Percentiles rank a stretch among this genome's conserved stretches.
phyloP scores from a whole-genome alignment of 2,329 filamentous ascomycete species.

The Microdochium bolleyi region DNA sequence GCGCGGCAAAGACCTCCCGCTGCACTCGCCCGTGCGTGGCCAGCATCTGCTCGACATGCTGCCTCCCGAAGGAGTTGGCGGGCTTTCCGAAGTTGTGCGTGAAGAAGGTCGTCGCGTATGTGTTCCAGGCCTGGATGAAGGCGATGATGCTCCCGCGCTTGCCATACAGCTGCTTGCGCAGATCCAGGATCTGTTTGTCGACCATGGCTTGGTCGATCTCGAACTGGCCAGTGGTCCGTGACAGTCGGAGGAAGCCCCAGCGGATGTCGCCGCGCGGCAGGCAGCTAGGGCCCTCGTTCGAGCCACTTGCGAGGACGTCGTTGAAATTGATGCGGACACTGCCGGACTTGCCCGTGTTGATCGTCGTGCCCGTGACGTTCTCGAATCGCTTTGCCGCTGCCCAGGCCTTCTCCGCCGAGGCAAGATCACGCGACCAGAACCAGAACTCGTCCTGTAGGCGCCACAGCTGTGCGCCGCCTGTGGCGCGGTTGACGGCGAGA shows the following conservation, averaged over 20 bases:
- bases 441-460: constrained; percentile 59
- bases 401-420: constrained; percentile 50
- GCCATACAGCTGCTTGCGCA: constrained; percentile 45
- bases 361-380: constrained; percentile 43
- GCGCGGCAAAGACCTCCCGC: constrained; percentile 32
- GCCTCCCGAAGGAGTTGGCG: constrained; percentile 41
- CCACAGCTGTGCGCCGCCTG: constrained; percentile 45
- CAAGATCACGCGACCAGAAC: constrained; percentile 53
- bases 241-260: constrained; percentile 50
- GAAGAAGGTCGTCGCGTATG: constrained; percentile 43
- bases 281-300: constrained; percentile 14
- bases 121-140: constrained; percentile 42
- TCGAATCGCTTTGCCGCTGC: constrained; percentile 46
- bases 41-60: constrained; percentile 45
- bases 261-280: constrained; percentile 41
- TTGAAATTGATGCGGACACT: constrained; percentile 28
- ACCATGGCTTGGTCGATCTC: constrained; percentile 52
- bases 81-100: constrained; percentile 42
- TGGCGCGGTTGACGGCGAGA: constrained; percentile 52
- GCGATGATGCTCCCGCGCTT: constrained; percentile 42
- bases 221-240: constrained; percentile 43
- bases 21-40: constrained; percentile 40
- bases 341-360: constrained; percentile 46
- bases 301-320: background rate
- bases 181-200: constrained; percentile 49